phyloP scores from a whole-genome alignment of 2,329 filamentous ascomycete species.

The Paecilomyces fulvus region DNA sequence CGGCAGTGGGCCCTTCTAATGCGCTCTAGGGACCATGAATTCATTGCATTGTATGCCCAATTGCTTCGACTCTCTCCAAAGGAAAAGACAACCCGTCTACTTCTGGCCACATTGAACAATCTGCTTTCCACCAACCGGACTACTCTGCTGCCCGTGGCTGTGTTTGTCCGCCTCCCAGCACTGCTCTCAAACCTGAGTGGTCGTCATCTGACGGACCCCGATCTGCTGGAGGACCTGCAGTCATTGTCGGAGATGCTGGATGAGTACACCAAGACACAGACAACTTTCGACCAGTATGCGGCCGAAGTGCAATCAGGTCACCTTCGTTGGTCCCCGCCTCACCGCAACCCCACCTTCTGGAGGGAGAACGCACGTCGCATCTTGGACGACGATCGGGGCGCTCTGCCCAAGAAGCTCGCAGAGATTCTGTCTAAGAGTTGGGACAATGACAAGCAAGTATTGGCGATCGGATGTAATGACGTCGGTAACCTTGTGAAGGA shows the following conservation, averaged over 20 bases:
- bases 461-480: slow-evolving; percentile 90
- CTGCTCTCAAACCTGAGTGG: slow-evolving; percentile 51
- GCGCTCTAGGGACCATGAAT: slow-evolving; percentile 70
- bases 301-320: slow-evolving; percentile 80
- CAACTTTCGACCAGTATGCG: slow-evolving; percentile 61
- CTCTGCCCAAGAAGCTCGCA: slow-evolving; percentile 70
- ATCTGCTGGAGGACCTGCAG: slow-evolving; percentile 42
- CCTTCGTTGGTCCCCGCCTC: slow-evolving; percentile 85
- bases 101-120: slow-evolving; percentile 83
- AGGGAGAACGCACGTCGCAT: slow-evolving; percentile 83
- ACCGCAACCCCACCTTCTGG: slow-evolving; percentile 83
- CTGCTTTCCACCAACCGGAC: slow-evolving; percentile 66
- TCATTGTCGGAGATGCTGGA: slow-evolving; percentile 60
- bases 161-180: slow-evolving; percentile 70
- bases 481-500: slow-evolving; percentile 82
- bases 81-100: slow-evolving; percentile 90
- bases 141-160: slow-evolving; percentile 67
- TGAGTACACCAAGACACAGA: slow-evolving; percentile 68
- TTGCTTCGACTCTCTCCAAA: slow-evolving; percentile 88
- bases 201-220: slow-evolving; percentile 42
- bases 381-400: slow-evolving; percentile 71
- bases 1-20: not conserved
- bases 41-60: slow-evolving; percentile 85
- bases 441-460: slow-evolving; percentile 76
- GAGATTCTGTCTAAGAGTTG: slow-evolving; percentile 75